A percentile compares a stretch with the other conserved stretches of the same genome.
These are phyloP conservation scores for Heterobasidion parviporum DNA, from an alignment of 1,284 basidiomycete genomes.

Conservation along the genomic window DNA sequence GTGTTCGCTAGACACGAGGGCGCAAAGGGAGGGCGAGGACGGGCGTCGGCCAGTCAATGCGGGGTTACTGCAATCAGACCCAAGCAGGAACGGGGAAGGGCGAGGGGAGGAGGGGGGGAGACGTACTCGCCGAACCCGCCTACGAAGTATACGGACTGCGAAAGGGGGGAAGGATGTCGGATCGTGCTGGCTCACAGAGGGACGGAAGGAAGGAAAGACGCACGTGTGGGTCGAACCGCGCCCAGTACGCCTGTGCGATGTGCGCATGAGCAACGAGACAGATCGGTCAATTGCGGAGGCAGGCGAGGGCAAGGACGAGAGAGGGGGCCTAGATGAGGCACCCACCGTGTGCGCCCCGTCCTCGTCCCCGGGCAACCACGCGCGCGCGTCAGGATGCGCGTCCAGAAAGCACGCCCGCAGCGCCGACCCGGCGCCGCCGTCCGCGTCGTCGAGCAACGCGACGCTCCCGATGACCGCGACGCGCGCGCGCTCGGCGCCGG, in stretches of 20 bases:
- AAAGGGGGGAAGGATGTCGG: background rate
- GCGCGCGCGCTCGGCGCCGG: slow-evolving; percentile 34
- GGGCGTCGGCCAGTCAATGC: too few relatives aligned
- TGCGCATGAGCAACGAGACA: background rate
- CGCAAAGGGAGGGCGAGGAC: too few relatives aligned
- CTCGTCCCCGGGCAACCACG: slow-evolving; percentile 42
- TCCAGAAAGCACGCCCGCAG: slow-evolving; percentile 36
- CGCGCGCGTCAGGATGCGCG: slow-evolving; percentile 40
- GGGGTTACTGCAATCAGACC: too few relatives aligned
- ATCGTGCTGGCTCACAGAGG: background rate
- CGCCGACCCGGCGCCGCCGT: slow-evolving; percentile 22
- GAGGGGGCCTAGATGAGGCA: too few relatives aligned
- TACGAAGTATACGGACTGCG: slow-evolving; percentile 51
- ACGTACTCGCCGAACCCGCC: slow-evolving; percentile 58
- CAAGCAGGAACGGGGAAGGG: too few relatives aligned
- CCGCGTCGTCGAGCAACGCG: slow-evolving; percentile 28
- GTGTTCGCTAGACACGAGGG: slow-evolving; percentile 40
- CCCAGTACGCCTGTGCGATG: slow-evolving; percentile 39
- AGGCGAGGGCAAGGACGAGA: background rate
- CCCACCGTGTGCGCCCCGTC: slow-evolving; percentile 38
- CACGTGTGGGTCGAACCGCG: slow-evolving; percentile 46
- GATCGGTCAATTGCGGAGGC: background rate
- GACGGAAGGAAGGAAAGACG: slow-evolving; percentile 2
- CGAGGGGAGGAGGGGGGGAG: background rate
- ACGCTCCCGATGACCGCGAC: slow-evolving; percentile 52